Conservation (phyloP, 225 moss, liverwort and hornwort species). For the Pleurozium schreberi region DNA sequence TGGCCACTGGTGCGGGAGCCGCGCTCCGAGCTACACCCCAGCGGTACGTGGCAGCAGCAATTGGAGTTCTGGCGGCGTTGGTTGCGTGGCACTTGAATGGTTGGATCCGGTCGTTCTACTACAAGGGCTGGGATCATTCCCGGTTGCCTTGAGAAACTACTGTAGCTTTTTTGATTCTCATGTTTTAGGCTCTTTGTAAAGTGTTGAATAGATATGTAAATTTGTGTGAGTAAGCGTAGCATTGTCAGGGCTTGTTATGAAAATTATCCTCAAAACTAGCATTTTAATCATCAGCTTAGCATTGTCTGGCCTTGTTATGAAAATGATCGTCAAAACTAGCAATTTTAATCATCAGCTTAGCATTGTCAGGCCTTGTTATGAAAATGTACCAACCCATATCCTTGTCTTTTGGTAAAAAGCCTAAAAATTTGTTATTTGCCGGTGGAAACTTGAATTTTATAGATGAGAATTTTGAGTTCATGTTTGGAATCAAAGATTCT, state of each 20-base stretch:
- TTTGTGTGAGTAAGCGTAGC: background rate
- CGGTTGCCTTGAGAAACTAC: conserved; percentile 6
- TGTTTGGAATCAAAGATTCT: fast-evolving
- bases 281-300: background rate
- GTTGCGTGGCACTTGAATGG: conserved; percentile 54
- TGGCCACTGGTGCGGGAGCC: conserved; percentile 23
- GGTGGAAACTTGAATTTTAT: background rate
- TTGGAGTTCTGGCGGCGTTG: conserved; percentile 35
- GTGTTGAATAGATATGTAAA: background rate
- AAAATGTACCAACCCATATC: too few relatives aligned
- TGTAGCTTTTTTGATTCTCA: background rate
- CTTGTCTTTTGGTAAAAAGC: background rate
- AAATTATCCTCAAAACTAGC: background rate
- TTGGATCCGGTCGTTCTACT: conserved; percentile 62
- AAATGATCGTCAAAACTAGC: background rate
- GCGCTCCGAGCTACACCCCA: conserved; percentile 14
- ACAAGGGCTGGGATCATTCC: conserved; percentile 78
- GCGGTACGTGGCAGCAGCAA: conserved; percentile 31
- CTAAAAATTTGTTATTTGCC: background rate
- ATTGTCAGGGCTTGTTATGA: background rate
- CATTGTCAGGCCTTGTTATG: too few relatives aligned
- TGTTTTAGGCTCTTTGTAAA: background rate
- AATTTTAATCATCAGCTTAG: too few relatives aligned
- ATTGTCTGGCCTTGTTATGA: background rate
- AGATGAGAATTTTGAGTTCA: background rate